Base-by-base conservation (phyloP, 1,284 basidiomycete genomes). In the Xerocomus amazonicus region DNA sequence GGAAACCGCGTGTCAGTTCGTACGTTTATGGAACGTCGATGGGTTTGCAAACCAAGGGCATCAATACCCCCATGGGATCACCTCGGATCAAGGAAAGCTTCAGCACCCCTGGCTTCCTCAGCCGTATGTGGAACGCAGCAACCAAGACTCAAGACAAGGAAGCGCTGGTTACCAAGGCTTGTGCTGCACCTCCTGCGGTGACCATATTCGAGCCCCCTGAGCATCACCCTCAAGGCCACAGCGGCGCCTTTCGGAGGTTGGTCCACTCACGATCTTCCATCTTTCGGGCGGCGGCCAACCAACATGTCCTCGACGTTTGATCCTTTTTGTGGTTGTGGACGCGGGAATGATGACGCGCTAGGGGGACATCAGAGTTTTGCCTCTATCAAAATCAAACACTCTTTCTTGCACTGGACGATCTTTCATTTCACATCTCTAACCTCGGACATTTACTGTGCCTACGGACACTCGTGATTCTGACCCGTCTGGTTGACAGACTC, bases 91-190 rank as follows among this genome's bases (percentile, higher is more conserved):
- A 53, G 33, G 65, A 67, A 45, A 68, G 59, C 42, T 50, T 61
- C 13, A 65, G 65, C 40, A 61, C 55, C 8, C 68, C 70, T 45
- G 68, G 77, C 33, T 84, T 84, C 63, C 69, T 85, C 41, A 83
- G 79, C 56, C 73, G 83, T 29, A 82, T 85, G 80, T 84, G 82
- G 77, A 81, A 75, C 41, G 76, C 77, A 17, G 76, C 77, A 45
- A 74, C 70, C 38, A 77, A 78, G 58, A 63, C 67, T n/a, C 72
- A 74, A 53, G 63, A 70, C 45, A 67, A 69, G 56, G 68, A 72
- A 6, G 45, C 39, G 53, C 48, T 50, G 9, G 32, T 48, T 52
- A 57, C 48, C 42, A 64, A 58, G 50, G 56, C 58, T 58, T 71
- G 48, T 56, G 56, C 56, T n/a, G 63, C 53, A 8, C 63, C 59